A percentile compares a stretch with the other conserved stretches of the same genome.
phyloP scores from a whole-genome alignment of 306 rosid species.

The Oemleria cerasiformis region DNA sequence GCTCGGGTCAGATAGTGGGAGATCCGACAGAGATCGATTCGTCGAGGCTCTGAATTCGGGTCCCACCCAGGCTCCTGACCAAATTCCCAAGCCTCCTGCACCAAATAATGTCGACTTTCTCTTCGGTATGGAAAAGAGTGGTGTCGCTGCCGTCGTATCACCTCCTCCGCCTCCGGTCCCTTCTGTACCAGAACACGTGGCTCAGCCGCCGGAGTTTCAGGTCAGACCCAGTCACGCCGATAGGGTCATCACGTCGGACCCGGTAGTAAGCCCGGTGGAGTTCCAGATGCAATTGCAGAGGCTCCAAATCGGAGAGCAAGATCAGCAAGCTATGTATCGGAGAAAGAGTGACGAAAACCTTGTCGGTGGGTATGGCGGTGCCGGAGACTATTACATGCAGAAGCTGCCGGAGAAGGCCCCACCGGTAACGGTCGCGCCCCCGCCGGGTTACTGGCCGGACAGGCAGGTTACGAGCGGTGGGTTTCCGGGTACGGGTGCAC shows the following conservation, averaged over 20 bases:
- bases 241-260: constrained; percentile 49
- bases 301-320: constrained; percentile 50
- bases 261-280: constrained; percentile 38
- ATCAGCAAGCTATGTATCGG: constrained; percentile 45
- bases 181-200: constrained; percentile 43
- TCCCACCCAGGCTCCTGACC: constrained; percentile 30
- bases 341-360: constrained; percentile 55
- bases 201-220: constrained; percentile 38
- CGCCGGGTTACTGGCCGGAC: constrained; percentile 60
- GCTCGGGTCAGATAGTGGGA: constrained; percentile 35
- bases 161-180: constrained; percentile 26
- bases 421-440: constrained; percentile 9
- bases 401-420: constrained; percentile 53
- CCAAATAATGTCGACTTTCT: constrained; percentile 54
- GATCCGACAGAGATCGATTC: constrained; percentile 52
- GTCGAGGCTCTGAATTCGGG: constrained; percentile 54
- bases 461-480: constrained; percentile 46
- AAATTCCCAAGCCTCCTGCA: constrained; percentile 35
- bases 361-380: constrained; percentile 42
- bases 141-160: constrained; percentile 29
- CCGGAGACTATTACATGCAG: constrained; percentile 60
- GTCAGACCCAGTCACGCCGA: constrained; percentile 29
- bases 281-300: constrained; percentile 69
- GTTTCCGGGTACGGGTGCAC: constrained; percentile 38
- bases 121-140: constrained; percentile 55